Evolutionary conservation across 169 alveolate species (phyloP).

Genomic region (Plasmodium vivax): DNA sequence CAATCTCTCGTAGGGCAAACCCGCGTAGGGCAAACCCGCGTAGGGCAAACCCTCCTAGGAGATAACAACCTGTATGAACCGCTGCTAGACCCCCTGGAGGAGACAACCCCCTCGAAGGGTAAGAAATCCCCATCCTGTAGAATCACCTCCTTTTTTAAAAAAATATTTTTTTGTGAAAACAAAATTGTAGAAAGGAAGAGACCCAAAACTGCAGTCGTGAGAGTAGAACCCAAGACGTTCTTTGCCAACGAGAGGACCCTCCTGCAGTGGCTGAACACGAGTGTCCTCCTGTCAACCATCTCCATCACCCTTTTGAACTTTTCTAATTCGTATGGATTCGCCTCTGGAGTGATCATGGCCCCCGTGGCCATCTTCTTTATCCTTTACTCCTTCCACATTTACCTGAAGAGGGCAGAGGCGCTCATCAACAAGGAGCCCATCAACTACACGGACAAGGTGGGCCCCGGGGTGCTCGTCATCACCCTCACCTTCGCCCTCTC

Average conservation of each 20-base stretch:
- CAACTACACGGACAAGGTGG: slow-evolving; percentile 81
- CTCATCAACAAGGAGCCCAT: slow-evolving; percentile 84
- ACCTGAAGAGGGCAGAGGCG: slow-evolving; percentile 81
- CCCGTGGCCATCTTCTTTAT: slow-evolving; percentile 86
- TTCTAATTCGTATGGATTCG: slow-evolving; percentile 79
- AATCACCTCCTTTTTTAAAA: slow-evolving; percentile 28
- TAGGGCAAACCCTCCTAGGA: too few species aligned
- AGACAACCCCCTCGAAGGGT: neutral
- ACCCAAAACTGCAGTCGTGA: slow-evolving; percentile 77
- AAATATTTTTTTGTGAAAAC: neutral
- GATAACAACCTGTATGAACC: slow-evolving; percentile 49
- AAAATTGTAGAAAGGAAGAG: slow-evolving; percentile 1
- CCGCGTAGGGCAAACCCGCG: too few species aligned
- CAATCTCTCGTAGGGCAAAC: too few species aligned
- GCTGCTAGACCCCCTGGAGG: slow-evolving; percentile 7
- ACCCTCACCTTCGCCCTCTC: slow-evolving; percentile 73
- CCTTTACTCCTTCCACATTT: slow-evolving; percentile 82
- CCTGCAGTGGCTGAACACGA: slow-evolving; percentile 85
- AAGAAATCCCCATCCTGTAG: slow-evolving; percentile 4
- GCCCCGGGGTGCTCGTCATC: slow-evolving; percentile 79
- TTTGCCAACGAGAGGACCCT: slow-evolving; percentile 87
- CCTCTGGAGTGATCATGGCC: slow-evolving; percentile 84
- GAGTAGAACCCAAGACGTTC: slow-evolving; percentile 88
- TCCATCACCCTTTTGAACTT: slow-evolving; percentile 83
- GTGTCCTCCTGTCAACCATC: slow-evolving; percentile 83